These are phyloP conservation scores for Aureobasidium vineae DNA, from an alignment of 2,329 filamentous ascomycete genomes.

Conservation along the genomic window DNA sequence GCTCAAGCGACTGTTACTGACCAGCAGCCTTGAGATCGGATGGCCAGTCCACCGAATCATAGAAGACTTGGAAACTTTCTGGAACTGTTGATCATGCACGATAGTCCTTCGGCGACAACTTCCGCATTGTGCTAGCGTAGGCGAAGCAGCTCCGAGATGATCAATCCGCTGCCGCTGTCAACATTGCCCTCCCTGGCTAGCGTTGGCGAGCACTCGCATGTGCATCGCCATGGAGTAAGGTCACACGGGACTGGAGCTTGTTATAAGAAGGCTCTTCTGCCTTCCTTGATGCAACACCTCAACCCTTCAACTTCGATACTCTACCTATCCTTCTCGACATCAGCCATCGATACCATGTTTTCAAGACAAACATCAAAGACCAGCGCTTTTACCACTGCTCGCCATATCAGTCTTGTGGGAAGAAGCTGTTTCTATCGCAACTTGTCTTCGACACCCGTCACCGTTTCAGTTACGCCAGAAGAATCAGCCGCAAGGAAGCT, in stretches of 20 bases:
- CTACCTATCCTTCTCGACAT: background rate
- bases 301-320: background rate
- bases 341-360: background rate
- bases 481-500: constrained; percentile 36
- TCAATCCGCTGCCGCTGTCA: background rate
- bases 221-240: background rate
- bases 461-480: background rate
- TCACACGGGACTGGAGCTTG: background rate
- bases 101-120: background rate
- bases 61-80: constrained; percentile 1
- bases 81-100: background rate
- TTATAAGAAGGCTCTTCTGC: background rate
- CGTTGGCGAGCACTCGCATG: background rate
- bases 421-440: background rate
- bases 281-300: no score
- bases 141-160: background rate
- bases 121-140: background rate
- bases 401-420: background rate
- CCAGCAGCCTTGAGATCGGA: background rate
- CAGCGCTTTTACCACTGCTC: background rate
- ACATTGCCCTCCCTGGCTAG: background rate
- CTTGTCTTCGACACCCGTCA: constrained; percentile 10
- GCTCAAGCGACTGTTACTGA: background rate
- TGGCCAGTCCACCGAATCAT: constrained; percentile 14
- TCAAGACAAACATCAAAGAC: background rate